Evolutionary conservation across 768 basidiomycete genomes (phyloP).

Genomic region (Kwoniella shandongensis): DNA sequence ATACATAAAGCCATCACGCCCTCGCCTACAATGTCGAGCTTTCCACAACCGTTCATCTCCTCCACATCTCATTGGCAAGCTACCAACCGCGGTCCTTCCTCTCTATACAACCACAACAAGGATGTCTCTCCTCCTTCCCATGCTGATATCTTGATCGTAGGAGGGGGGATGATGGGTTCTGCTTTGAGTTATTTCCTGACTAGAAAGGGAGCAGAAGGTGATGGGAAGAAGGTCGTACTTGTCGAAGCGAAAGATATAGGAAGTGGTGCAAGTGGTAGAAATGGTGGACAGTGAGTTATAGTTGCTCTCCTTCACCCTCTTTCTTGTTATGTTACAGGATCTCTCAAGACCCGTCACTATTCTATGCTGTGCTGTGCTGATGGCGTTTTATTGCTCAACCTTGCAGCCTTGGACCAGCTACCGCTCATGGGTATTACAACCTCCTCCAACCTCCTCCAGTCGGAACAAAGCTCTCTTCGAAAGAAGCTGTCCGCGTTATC

Average conservation of each 20-base stretch:
- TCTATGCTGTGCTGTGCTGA: neutral
- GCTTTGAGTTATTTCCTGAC: slow-evolving; percentile 1
- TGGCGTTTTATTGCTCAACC: neutral
- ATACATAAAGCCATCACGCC: too few relatives aligned
- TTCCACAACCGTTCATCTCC: slow-evolving; percentile 1
- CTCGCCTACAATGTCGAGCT: neutral
- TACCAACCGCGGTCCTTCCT: slow-evolving; percentile 2
- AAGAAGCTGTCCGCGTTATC: neutral
- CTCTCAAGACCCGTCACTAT: too few relatives aligned
- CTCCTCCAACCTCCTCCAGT: neutral
- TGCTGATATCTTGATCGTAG: neutral
- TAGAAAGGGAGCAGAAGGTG: neutral
- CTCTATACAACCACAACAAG: slow-evolving; percentile 3
- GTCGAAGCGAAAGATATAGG: slow-evolving; percentile 3
- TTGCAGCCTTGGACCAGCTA: neutral
- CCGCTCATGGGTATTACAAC: neutral
- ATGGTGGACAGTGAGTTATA: neutral
- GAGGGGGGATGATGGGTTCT: slow-evolving; percentile 2
- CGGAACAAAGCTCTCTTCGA: neutral
- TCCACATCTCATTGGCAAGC: slow-evolving; percentile 1
- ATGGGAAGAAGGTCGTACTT: neutral
- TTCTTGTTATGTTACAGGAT: too few relatives aligned
- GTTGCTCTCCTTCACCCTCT: too few relatives aligned
- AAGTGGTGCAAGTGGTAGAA: neutral
- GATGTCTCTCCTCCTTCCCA: neutral